phyloP scores from a whole-genome alignment of 306 rosid species.

The Ochetophila trinervis region DNA sequence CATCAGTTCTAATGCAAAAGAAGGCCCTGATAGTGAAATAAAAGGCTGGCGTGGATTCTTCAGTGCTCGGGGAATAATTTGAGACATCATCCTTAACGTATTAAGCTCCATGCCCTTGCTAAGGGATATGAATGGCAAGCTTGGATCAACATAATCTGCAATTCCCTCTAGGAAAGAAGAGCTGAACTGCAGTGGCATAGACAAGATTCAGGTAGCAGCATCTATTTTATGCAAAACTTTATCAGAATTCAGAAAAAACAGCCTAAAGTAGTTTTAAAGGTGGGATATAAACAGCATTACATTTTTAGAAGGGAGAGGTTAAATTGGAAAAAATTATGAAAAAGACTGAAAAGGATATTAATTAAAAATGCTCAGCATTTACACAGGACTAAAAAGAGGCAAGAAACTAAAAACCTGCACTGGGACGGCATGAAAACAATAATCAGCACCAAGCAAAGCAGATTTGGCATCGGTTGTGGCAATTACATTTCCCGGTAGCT shows the following conservation, averaged over 20 bases:
- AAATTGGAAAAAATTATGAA: neutral
- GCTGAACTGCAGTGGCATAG: conserved; percentile 65
- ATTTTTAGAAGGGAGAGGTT: neutral
- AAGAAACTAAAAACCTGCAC: conserved; percentile 63
- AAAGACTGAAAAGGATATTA: neutral
- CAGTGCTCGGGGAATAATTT: conserved; percentile 79
- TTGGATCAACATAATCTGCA: conserved; percentile 80
- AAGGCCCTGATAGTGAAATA: conserved; percentile 90
- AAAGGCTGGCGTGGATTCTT: conserved; percentile 89
- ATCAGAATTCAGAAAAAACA: neutral
- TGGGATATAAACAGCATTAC: neutral
- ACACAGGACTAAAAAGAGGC: neutral
- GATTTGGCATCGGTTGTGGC: conserved; percentile 85
- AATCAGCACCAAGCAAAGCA: conserved; percentile 75
- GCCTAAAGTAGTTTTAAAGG: neutral
- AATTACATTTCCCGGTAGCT: conserved; percentile 66
- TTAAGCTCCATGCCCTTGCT: conserved; percentile 93
- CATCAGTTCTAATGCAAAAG: conserved; percentile 84
- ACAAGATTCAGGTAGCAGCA: conserved; percentile 23
- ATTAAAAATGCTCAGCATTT: neutral
- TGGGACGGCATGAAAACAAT: conserved; percentile 87
- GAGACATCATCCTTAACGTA: conserved; percentile 90
- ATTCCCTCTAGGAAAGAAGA: conserved; percentile 70
- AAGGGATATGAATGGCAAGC: conserved; percentile 82
- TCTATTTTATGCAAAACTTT: neutral